Base-by-base conservation (phyloP, 495 filamentous ascomycete species). In the Letharia lupina region DNA sequence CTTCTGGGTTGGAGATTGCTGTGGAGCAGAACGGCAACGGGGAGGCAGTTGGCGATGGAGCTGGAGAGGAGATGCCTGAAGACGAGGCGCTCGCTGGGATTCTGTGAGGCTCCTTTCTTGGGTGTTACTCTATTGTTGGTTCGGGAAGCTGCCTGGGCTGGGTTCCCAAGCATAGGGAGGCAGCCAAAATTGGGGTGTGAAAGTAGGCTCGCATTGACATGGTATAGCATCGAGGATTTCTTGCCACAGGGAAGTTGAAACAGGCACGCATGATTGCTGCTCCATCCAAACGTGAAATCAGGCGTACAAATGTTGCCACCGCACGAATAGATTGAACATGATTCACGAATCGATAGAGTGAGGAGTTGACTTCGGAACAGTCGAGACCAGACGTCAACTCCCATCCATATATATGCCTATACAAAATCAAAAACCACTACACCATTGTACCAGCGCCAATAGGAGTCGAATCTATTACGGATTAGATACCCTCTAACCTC, bases 1-100 rank as follows among this genome's bases (percentile, higher is more conserved):
- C 37, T 48, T 35, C 16, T 23, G 67, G 61, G 59, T 60, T 57
- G 31, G 54, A 20, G 54, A 57, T 37, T 33, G 20, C 60, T 10
- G 63, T 45, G n/a, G 60, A 40, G 48, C 65, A 60, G 45, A 70
- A 69, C 61, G 69, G 69, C 44, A 68, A 66, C 59, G 59, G 61
- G 37, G 62, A 63, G 8, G 35, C 10, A 31, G 52, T 65, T 45
- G 57, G 33, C 12, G 39, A 44, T 33, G 28, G 39, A 41, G n/a
- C 40, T 28, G 60, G 35, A 45, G 62, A 35, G 4, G 57, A 50
- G 45, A 45, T 4, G 39, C 20, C 28, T 4, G 64, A 58, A 8
- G 42, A 28, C 52, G 57, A 70, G 35, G 52, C 48, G 10, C 23
- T 48, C 33, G 68, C 67, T 57, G 65, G 65, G 44, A 62, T 70